Evolutionary conservation across 768 basidiomycete genomes (phyloP).

Genomic region (Amanita rimosa): DNA sequence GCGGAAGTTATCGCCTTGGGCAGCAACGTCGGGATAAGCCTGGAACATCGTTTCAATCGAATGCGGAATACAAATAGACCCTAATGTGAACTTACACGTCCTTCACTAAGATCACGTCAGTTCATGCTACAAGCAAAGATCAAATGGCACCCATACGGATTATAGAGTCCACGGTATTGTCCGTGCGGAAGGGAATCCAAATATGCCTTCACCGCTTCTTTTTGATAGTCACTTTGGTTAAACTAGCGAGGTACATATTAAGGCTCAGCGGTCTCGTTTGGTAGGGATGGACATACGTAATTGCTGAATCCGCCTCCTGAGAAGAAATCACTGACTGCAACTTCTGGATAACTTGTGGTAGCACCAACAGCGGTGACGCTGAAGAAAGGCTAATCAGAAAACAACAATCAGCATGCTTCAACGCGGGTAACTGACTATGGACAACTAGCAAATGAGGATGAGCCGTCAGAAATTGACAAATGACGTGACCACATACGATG

Average conservation of each 20-base stretch:
- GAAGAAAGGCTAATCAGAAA: neutral
- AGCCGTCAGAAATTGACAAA: conserved; percentile 10
- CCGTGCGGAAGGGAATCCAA: conserved; percentile 25
- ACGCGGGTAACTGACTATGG: conserved; percentile 30
- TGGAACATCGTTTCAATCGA: conserved; percentile 8
- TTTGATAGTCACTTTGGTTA: conserved; percentile 26
- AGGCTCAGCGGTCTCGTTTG: too few species aligned
- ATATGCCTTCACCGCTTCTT: conserved; percentile 25
- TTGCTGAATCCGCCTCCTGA: conserved; percentile 71
- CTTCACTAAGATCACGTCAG: conserved; percentile 20
- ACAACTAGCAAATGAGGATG: conserved; percentile 16
- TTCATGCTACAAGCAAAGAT: neutral
- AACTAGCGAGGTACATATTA: conserved; percentile 10
- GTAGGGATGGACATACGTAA: conserved; percentile 30
- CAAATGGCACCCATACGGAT: conserved; percentile 27
- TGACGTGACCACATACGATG: conserved; percentile 23
- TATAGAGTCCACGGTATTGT: conserved; percentile 42
- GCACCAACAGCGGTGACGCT: conserved; percentile 67
- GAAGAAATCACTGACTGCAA: conserved; percentile 36
- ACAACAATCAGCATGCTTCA: neutral
- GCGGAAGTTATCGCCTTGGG: conserved; percentile 37
- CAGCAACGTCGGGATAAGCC: conserved; percentile 58
- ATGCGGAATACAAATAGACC: neutral
- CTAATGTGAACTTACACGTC: conserved; percentile 30
- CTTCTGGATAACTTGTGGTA: conserved; percentile 41